Evolutionary conservation across 305 asterid genomes (phyloP).

Genomic region (Plantago coronopus): DNA sequence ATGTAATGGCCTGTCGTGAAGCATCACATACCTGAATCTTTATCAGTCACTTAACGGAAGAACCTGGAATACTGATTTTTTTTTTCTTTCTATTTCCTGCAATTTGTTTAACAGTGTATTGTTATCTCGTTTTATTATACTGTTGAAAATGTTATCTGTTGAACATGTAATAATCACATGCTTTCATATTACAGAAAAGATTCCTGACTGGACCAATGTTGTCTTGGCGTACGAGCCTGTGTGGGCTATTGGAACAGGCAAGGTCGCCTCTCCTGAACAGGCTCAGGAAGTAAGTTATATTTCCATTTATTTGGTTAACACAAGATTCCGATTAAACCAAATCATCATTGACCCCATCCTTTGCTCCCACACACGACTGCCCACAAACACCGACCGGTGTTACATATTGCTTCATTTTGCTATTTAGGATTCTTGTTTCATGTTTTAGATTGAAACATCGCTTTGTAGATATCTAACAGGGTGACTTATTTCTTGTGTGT

Average conservation of each 20-base stretch:
- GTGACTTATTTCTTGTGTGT: constrained; percentile 20
- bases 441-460: constrained; percentile 8
- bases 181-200: constrained; percentile 42
- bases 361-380: neutral
- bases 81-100: neutral
- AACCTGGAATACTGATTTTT: neutral
- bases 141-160: no score
- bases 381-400: neutral
- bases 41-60: neutral
- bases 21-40: neutral
- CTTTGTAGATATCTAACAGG: constrained; percentile 3
- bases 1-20: no score
- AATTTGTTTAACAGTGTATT: neutral
- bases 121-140: no score
- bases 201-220: constrained; percentile 77
- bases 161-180: neutral
- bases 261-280: constrained; percentile 94
- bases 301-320: neutral
- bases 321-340: constrained; percentile 1
- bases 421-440: neutral
- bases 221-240: constrained; percentile 98
- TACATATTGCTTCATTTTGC: neutral
- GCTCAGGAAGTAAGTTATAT: constrained; percentile 85
- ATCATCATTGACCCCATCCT: constrained; percentile 1
- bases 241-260: constrained; percentile 99